A percentile compares a stretch with the other conserved stretches of the same genome.
Conservation (phyloP, 2,329 filamentous ascomycete species). For the Pseudogymnoascus sp. region DNA sequence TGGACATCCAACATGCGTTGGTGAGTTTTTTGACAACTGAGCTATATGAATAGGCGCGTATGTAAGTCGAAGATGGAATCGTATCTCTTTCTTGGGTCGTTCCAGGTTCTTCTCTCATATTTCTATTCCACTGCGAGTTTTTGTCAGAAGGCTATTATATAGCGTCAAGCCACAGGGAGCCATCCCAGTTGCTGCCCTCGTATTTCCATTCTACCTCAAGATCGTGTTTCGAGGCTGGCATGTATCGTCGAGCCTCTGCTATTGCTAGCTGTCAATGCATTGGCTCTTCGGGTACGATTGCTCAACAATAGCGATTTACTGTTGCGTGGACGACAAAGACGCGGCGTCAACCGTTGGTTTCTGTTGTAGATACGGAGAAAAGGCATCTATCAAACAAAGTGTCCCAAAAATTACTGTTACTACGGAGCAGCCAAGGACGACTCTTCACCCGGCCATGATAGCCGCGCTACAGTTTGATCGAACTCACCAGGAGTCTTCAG, state of each 20-base stretch:
- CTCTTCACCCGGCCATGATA: not conserved
- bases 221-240: not conserved
- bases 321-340: not conserved
- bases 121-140: not conserved
- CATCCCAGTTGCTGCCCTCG: not conserved
- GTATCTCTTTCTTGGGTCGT: not conserved
- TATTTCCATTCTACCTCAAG: not conserved
- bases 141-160: not conserved
- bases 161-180: not conserved
- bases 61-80: not conserved
- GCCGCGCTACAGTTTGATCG: not conserved
- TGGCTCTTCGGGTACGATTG: slow-evolving; percentile 3
- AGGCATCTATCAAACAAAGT: not conserved
- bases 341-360: not conserved
- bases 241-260: not conserved
- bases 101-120: not conserved
- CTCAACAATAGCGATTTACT: not conserved
- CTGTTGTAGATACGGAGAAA: slow-evolving; percentile 1
- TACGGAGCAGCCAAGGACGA: not conserved
- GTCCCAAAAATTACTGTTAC: not conserved
- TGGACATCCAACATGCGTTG: slow-evolving; percentile 1
- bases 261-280: not conserved
- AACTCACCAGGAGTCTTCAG: not conserved
- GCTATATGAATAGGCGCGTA: not conserved
- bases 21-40: not conserved